phyloP scores from a whole-genome alignment of 768 basidiomycete genomes.

The Amylocystis lapponica region DNA sequence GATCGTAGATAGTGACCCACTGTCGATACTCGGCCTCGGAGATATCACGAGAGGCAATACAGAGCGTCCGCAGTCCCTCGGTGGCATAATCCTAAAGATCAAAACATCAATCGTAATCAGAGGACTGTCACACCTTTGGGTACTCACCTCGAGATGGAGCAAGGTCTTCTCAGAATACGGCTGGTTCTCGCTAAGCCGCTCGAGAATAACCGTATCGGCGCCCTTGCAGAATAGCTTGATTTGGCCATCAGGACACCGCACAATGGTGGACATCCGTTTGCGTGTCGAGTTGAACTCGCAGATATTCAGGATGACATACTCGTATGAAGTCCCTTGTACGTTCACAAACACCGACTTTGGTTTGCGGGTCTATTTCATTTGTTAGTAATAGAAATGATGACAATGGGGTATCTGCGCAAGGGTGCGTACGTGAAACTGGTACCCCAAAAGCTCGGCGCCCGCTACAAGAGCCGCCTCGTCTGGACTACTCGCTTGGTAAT shows the following conservation, averaged over 20 bases:
- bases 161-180: conserved; percentile 82
- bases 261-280: conserved; percentile 95
- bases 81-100: conserved; percentile 82
- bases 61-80: conserved; percentile 94
- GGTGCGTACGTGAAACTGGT: conserved; percentile 82
- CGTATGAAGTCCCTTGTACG: conserved; percentile 60
- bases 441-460: conserved; percentile 88
- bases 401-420: no score
- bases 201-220: conserved; percentile 95
- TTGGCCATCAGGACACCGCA: conserved; percentile 81
- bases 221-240: conserved; percentile 97
- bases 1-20: conserved; percentile 84
- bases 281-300: conserved; percentile 99
- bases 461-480: conserved; percentile 96
- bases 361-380: conserved; percentile 80
- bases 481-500: conserved; percentile 95
- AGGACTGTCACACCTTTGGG: background rate
- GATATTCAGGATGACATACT: conserved; percentile 91
- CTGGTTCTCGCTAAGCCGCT: conserved; percentile 84
- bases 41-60: conserved; percentile 90
- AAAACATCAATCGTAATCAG: conserved; percentile 4
- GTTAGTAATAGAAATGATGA: no score
- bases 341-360: conserved; percentile 93
- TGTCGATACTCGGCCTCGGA: conserved; percentile 85
- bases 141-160: conserved; percentile 76